A percentile compares a stretch with the other conserved stretches of the same genome.
phyloP scores from a whole-genome alignment of 2,329 filamentous ascomycete genomes.

The Cylindrodendrum hubeiense region DNA sequence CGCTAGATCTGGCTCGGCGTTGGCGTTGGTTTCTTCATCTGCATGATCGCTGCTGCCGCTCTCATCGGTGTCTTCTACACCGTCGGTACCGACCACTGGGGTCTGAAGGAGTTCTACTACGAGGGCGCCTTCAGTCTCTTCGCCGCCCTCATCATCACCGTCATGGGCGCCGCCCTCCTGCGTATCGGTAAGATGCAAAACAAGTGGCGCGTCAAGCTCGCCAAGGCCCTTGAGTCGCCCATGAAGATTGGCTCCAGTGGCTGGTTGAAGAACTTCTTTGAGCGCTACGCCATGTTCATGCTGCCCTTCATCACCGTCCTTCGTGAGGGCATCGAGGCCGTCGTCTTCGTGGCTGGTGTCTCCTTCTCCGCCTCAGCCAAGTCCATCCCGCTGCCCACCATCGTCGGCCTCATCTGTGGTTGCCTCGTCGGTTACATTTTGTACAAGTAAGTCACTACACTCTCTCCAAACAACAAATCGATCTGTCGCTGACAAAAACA shows the following conservation, averaged over 20 bases:
- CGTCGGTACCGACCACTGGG: constrained; percentile 76
- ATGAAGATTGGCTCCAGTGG: constrained; percentile 55
- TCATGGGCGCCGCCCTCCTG: constrained; percentile 84
- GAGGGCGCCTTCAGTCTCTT: constrained; percentile 84
- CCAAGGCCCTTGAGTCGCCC: constrained; percentile 72
- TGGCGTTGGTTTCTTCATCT: constrained; percentile 71
- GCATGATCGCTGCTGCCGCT: constrained; percentile 73
- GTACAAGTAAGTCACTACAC: constrained; percentile 73
- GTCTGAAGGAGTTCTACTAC: constrained; percentile 79
- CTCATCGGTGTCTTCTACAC: constrained; percentile 81
- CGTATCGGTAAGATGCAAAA: constrained; percentile 86
- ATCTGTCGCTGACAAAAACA: constrained; percentile 3
- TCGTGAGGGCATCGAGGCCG: constrained; percentile 86
- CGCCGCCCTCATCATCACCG: constrained; percentile 82
- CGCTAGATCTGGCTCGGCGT: constrained; percentile 72
- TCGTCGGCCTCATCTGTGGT: constrained; percentile 79
- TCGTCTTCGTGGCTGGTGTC: constrained; percentile 89
- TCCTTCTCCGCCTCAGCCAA: constrained; percentile 80
- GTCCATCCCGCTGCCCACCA: constrained; percentile 81
- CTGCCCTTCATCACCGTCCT: constrained; percentile 91
- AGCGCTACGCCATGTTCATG: constrained; percentile 89
- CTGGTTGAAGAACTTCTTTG: constrained; percentile 72
- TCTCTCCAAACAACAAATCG: no score
- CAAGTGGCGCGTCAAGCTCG: constrained; percentile 89
- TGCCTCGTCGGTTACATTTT: constrained; percentile 77